Evolutionary conservation across 192 early-diverging fungal species (phyloP).

Genomic region (Umbelopsis isabellina): DNA sequence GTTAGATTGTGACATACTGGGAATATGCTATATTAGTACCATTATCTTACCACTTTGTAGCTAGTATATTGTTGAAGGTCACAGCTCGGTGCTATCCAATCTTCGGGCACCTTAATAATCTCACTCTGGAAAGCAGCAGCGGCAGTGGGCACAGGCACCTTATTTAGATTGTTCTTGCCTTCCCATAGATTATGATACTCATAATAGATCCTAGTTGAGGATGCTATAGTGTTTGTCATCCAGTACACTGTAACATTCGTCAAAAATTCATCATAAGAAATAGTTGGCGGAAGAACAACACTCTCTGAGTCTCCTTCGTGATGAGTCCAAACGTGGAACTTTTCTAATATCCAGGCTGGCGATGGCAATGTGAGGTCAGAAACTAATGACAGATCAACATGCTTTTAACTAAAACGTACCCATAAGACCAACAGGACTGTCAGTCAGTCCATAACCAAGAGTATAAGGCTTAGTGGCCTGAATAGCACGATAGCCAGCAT

Average conservation of each 20-base stretch:
- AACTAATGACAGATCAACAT: background rate
- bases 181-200: constrained; percentile 40
- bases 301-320: constrained; percentile 21
- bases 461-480: constrained; percentile 32
- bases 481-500: constrained; percentile 29
- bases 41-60: constrained; percentile 12
- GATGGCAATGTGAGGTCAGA: background rate
- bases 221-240: constrained; percentile 56
- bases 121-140: constrained; percentile 11
- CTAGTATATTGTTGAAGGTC: background rate
- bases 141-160: constrained; percentile 9
- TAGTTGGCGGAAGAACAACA: background rate
- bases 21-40: background rate
- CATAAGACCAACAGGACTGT: constrained; percentile 32
- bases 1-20: background rate
- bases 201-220: constrained; percentile 60
- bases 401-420: constrained; percentile 9
- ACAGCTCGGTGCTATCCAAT: background rate
- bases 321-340: constrained; percentile 32
- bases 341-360: constrained; percentile 35
- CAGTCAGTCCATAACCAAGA: constrained; percentile 27
- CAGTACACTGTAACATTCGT: constrained; percentile 62
- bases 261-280: constrained; percentile 43
- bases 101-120: background rate
- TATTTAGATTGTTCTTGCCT: background rate